These are phyloP conservation scores for Aspergillus pseudotamarii DNA, from an alignment of 2,329 filamentous ascomycete genomes.

Conservation along the genomic window DNA sequence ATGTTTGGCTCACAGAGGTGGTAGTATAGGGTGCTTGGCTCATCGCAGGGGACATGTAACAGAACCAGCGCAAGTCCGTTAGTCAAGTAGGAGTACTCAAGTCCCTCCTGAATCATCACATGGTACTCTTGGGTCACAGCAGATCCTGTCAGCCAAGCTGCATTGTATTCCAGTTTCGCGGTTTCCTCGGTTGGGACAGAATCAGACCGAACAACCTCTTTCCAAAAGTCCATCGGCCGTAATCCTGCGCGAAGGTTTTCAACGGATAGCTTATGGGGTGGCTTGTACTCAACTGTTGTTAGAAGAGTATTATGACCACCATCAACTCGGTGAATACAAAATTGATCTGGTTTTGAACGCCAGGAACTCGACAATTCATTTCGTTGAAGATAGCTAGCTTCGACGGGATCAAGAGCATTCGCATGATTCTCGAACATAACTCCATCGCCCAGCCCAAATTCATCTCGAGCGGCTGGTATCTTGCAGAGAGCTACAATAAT, in stretches of 20 bases:
- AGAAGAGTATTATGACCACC: constrained; percentile 16
- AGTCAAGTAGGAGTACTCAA: constrained; percentile 31
- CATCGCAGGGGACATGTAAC: constrained; percentile 23
- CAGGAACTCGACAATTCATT: constrained; percentile 9
- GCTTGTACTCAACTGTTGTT: constrained; percentile 24
- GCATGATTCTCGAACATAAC: constrained; percentile 24
- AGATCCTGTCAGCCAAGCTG: constrained; percentile 20
- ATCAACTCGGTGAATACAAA: constrained; percentile 25
- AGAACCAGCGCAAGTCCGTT: constrained; percentile 26
- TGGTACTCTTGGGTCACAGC: constrained; percentile 30
- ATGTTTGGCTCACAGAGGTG: constrained; percentile 29
- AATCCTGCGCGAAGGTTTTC: constrained; percentile 20
- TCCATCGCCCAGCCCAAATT: constrained; percentile 25
- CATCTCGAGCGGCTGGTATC: constrained; percentile 20
- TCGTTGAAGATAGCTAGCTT: background rate
- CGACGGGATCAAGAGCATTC: constrained; percentile 17
- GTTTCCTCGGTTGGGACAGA: constrained; percentile 11
- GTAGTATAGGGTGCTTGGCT: constrained; percentile 31
- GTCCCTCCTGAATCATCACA: constrained; percentile 32
- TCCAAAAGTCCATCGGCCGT: constrained; percentile 22
- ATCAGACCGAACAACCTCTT: constrained; percentile 19
- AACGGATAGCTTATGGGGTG: constrained; percentile 23
- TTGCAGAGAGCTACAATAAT: constrained; percentile 21
- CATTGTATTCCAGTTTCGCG: constrained; percentile 27
- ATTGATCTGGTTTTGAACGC: constrained; percentile 23